Evolutionary conservation across 805 yeast species (phyloP).

Genomic region (Maudiozyma turicensis): DNA sequence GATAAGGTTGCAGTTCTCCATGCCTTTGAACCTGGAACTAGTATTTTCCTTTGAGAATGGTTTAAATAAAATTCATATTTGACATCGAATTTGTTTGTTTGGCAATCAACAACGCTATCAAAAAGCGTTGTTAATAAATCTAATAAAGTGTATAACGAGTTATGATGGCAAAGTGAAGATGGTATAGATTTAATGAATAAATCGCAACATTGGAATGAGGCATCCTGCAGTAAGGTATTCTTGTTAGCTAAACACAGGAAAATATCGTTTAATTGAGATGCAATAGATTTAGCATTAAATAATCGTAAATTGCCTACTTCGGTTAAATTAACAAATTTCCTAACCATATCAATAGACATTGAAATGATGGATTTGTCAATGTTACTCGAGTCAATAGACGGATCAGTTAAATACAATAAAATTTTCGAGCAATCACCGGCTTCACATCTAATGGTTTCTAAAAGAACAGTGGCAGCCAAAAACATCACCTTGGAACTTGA

Average conservation of each 20-base stretch:
- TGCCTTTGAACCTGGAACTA: slow-evolving; percentile 56
- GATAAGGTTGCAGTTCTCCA: slow-evolving; percentile 67
- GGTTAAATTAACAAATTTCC: slow-evolving; percentile 45
- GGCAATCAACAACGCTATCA: slow-evolving; percentile 75
- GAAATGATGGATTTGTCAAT: slow-evolving; percentile 59
- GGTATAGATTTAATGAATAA: slow-evolving; percentile 58
- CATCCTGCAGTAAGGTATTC: slow-evolving; percentile 59
- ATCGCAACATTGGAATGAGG: slow-evolving; percentile 73
- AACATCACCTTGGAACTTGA: slow-evolving; percentile 80
- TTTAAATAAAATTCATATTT: slow-evolving; percentile 49
- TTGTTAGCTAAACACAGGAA: slow-evolving; percentile 72
- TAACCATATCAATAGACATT: slow-evolving; percentile 50
- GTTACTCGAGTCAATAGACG: slow-evolving; percentile 61
- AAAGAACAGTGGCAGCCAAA: slow-evolving; percentile 66
- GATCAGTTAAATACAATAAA: slow-evolving; percentile 75
- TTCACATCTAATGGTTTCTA: slow-evolving; percentile 70
- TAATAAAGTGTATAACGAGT: slow-evolving; percentile 64
- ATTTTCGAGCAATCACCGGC: slow-evolving; percentile 76
- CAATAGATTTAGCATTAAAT: slow-evolving; percentile 49
- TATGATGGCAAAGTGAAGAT: slow-evolving; percentile 64
- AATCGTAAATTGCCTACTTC: slow-evolving; percentile 43
- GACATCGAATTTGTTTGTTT: slow-evolving; percentile 77
- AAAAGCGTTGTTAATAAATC: slow-evolving; percentile 73
- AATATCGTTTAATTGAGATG: slow-evolving; percentile 60
- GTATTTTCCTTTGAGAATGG: slow-evolving; percentile 30